These are phyloP conservation scores for Diaporthe ampelina DNA, from an alignment of 2,329 filamentous ascomycete species.

Conservation along the genomic window DNA sequence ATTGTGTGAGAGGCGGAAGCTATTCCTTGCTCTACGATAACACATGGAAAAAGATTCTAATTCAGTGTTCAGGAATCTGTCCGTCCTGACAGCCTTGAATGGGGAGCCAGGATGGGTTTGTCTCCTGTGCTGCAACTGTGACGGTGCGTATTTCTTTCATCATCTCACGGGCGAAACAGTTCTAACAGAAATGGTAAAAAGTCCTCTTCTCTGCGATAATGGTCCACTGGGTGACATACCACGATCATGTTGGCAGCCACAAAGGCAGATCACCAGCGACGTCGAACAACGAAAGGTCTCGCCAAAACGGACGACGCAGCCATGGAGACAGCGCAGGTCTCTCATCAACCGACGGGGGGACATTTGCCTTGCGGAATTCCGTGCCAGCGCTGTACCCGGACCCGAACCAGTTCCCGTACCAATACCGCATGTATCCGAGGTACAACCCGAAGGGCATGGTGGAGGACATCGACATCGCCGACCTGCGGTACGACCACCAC, in stretches of 20 bases:
- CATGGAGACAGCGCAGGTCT: background rate
- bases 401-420: slow-evolving; percentile 16
- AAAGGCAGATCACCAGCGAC: slow-evolving; percentile 11
- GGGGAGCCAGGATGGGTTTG: slow-evolving; percentile 75
- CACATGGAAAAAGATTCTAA: background rate
- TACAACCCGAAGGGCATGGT: slow-evolving; percentile 25
- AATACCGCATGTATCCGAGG: slow-evolving; percentile 22
- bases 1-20: slow-evolving; percentile 61
- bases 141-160: slow-evolving; percentile 60
- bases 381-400: background rate
- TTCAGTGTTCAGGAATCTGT: slow-evolving; percentile 63
- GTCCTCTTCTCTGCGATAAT: slow-evolving; percentile 68
- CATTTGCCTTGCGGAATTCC: slow-evolving; percentile 4
- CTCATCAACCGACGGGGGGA: slow-evolving; percentile 19
- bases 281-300: slow-evolving; percentile 13
- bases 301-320: slow-evolving; percentile 13
- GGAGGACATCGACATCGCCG: slow-evolving; percentile 27
- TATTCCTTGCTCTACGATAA: background rate
- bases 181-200: slow-evolving; percentile 45
- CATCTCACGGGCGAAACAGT: background rate
- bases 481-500: slow-evolving; percentile 19
- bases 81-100: slow-evolving; percentile 68
- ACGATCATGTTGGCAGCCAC: slow-evolving; percentile 50
- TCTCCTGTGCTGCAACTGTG: slow-evolving; percentile 74
- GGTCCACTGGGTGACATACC: slow-evolving; percentile 63